Evolutionary conservation across 1,284 basidiomycete species (phyloP).

Genomic region (Cryptococcus amylolentus): DNA sequence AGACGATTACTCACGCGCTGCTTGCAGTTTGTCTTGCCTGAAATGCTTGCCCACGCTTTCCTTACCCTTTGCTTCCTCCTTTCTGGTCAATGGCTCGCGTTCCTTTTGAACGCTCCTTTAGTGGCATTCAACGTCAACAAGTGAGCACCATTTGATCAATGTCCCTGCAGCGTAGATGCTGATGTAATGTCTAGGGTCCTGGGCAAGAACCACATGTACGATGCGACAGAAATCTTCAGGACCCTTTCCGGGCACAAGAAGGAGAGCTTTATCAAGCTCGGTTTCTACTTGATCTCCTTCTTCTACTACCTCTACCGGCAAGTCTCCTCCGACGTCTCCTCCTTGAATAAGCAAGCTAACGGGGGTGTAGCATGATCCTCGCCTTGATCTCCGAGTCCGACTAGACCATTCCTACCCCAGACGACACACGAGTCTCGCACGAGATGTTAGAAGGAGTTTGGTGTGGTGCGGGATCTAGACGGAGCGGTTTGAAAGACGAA

Average conservation of each 20-base stretch:
- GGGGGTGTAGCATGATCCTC: constrained; percentile 68
- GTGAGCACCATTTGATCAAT: constrained; percentile 53
- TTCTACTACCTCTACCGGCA: constrained; percentile 96
- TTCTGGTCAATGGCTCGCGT: constrained; percentile 91
- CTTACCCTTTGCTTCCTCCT: constrained; percentile 84
- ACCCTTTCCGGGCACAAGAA: constrained; percentile 93
- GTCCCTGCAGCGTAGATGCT: not conserved
- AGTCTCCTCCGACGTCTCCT: constrained; percentile 40
- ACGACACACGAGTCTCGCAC: too few species aligned
- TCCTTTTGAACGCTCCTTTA: constrained; percentile 86
- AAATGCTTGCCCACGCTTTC: constrained; percentile 92
- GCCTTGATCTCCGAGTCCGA: constrained; percentile 66
- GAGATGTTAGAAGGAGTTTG: too few species aligned
- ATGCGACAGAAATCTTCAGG: constrained; percentile 98
- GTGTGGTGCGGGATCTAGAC: too few species aligned
- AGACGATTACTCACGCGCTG: not conserved
- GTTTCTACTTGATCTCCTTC: constrained; percentile 89
- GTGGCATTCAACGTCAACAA: constrained; percentile 93
- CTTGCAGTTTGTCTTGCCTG: constrained; percentile 87
- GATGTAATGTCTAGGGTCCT: constrained; percentile 63
- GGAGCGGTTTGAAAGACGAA: too few species aligned
- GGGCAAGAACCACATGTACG: constrained; percentile 95
- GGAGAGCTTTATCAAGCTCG: constrained; percentile 93
- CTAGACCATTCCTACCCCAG: not conserved
- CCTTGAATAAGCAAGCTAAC: not conserved